Conservation (phyloP, 176 grass and related monocot genomes). For the Carex littledalei region DNA sequence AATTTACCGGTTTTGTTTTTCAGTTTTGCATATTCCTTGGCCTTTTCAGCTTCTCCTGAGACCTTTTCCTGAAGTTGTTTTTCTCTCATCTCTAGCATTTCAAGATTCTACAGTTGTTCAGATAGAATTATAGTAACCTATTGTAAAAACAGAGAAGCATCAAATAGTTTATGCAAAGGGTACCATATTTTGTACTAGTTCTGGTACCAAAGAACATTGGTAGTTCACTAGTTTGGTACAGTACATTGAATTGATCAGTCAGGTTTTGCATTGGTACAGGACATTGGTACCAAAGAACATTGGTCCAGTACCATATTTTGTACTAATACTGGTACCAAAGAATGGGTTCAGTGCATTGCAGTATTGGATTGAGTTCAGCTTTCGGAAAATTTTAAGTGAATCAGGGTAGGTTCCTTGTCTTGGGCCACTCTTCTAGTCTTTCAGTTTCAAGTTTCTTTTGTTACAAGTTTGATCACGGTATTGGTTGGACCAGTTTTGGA, state of each 20-base stretch:
- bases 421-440: too few species aligned
- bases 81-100: conserved; percentile 69
- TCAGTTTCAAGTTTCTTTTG: background rate
- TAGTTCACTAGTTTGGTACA: too few species aligned
- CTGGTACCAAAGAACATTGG: too few species aligned
- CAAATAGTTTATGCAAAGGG: background rate
- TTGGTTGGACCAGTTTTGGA: background rate
- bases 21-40: conserved; percentile 59
- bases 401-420: background rate
- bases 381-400: background rate
- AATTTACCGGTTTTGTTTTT: conserved; percentile 60
- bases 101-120: conserved; percentile 33
- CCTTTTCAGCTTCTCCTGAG: conserved; percentile 48
- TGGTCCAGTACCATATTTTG: too few species aligned
- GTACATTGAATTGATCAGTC: too few species aligned
- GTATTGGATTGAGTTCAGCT: background rate
- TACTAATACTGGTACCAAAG: too few species aligned
- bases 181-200: background rate
- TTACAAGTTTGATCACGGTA: background rate
- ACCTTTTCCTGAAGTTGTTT: conserved; percentile 53
- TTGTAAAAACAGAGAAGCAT: background rate
- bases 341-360: background rate
- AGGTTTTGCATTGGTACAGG: too few species aligned
- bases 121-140: background rate
- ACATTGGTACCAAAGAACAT: too few species aligned